A percentile compares a stretch with the other conserved stretches of the same genome.
These are phyloP conservation scores for Puya raimondii DNA, from an alignment of 176 grass and related monocot genomes.

Conservation along the genomic window DNA sequence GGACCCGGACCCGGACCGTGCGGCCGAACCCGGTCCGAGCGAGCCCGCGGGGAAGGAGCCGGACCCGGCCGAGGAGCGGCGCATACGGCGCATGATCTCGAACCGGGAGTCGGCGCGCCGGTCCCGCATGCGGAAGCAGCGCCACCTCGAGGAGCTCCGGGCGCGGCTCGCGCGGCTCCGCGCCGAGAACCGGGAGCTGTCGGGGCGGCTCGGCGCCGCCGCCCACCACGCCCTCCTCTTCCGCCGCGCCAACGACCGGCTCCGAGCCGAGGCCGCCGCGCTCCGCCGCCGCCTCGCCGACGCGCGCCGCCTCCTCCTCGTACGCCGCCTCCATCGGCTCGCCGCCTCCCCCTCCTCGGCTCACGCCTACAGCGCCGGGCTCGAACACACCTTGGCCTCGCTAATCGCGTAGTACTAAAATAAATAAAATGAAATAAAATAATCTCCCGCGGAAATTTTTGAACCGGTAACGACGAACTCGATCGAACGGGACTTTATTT, in stretches of 20 bases:
- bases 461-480: neutral
- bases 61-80: slow-evolving; percentile 14
- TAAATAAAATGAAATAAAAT: no score
- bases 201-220: slow-evolving; percentile 1
- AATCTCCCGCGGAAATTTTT: neutral
- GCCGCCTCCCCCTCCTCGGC: neutral
- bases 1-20: neutral
- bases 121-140: slow-evolving; percentile 62
- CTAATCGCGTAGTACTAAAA: slow-evolving; percentile 34
- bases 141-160: slow-evolving; percentile 39
- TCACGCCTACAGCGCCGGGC: slow-evolving; percentile 13
- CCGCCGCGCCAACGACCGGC: slow-evolving; percentile 28
- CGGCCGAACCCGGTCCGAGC: neutral
- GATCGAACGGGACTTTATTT: neutral
- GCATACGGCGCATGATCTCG: slow-evolving; percentile 55
- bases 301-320: slow-evolving; percentile 1
- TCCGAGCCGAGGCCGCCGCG: slow-evolving; percentile 28
- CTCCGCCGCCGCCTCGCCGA: slow-evolving; percentile 35
- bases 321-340: slow-evolving; percentile 27
- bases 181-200: slow-evolving; percentile 29
- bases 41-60: neutral
- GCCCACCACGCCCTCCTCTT: slow-evolving; percentile 6
- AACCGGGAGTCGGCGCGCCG: slow-evolving; percentile 80
- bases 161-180: slow-evolving; percentile 11
- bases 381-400: slow-evolving; percentile 43